Base-by-base conservation (phyloP, 2,329 filamentous ascomycete genomes). In the Aschersonia sp. region DNA sequence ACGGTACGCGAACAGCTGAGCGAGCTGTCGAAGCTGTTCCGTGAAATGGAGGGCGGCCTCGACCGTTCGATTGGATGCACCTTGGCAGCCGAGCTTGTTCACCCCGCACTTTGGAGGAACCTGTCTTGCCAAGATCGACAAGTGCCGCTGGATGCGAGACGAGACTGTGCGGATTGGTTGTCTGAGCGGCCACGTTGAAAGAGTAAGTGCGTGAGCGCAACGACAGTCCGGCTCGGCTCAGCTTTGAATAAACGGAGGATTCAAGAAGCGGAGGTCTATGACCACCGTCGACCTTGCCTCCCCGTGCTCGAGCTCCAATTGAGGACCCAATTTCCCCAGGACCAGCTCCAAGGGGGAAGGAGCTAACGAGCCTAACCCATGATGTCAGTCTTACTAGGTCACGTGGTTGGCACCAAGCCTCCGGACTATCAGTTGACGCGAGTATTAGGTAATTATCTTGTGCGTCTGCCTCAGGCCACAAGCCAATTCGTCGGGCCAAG, bases 11-110 rank as follows among this genome's bases (percentile, higher is more conserved):
- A 2, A 22, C 22, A 22, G 22, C 22, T 22, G 22, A 22, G 22
- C 22, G 22, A 49, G 48, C 45, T 49, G 46, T 47, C 39, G 47
- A 48, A 49, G 53, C 40, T 42, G 40, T 30, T 8, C n/a, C n/a
- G 35, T 22, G 22, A 37, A n/a, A 30, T 54, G 58, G 60, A 58
- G 60, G 59, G 60, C 52, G 60, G 57, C 49, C 47, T 52, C 50
- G 54, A 54, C 45, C 51, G 52, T 9, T 42, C 57, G 56, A 63
- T 63, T 60, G 59, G 57, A 55, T 50, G 53, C 46, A 46, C 48
- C 49, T 53, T 52, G 46, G 50, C 53, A 53, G 51, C 47, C 39
- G 50, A 41, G 47, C 49, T 37, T 44, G 42, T 52, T 37, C 54
- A 55, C 56, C 56, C 56, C 55, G 56, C 56, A 57, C 56, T 50